Percentiles rank a stretch among this genome's conserved stretches.
Evolutionary conservation across 164 flowering plant species (phyloP).

Genomic region (Saururus chinensis): DNA sequence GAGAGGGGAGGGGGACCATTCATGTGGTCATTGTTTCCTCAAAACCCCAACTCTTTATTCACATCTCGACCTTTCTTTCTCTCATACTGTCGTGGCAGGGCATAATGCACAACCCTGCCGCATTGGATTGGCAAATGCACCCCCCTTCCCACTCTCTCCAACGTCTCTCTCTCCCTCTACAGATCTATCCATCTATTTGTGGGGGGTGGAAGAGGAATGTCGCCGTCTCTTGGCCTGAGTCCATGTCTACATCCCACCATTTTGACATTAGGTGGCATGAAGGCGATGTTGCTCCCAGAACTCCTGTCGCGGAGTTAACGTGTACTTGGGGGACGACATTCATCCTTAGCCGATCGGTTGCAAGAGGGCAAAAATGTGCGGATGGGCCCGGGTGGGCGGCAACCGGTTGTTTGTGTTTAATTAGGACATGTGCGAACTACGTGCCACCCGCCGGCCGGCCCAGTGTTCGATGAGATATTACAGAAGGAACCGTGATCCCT

Average conservation of each 20-base stretch:
- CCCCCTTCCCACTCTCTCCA: too few relatives aligned
- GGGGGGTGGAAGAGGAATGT: conserved; percentile 1
- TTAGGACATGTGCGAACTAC: background rate
- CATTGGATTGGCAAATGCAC: background rate
- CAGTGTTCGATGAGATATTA: conserved; percentile 3
- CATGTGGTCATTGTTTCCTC: background rate
- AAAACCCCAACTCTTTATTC: background rate
- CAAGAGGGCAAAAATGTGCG: background rate
- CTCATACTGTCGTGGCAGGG: background rate
- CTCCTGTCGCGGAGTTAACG: conserved; percentile 8
- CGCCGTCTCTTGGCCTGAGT: background rate
- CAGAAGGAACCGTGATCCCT: background rate
- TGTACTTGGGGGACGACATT: background rate
- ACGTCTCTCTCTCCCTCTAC: background rate
- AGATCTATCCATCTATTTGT: background rate
- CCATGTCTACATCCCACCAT: background rate
- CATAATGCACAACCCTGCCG: conserved; percentile 4
- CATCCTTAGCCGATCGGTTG: background rate
- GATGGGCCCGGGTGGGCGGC: background rate
- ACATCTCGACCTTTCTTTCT: background rate
- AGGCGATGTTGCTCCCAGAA: conserved; percentile 3
- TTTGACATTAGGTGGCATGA: conserved; percentile 8
- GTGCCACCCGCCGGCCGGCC: background rate
- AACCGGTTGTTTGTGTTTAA: background rate
- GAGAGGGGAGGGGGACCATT: background rate